Percentiles rank a stretch among this genome's conserved stretches.
Evolutionary conservation across 345 rosid genomes (phyloP).

Genomic region (Luvunga scandens): DNA sequence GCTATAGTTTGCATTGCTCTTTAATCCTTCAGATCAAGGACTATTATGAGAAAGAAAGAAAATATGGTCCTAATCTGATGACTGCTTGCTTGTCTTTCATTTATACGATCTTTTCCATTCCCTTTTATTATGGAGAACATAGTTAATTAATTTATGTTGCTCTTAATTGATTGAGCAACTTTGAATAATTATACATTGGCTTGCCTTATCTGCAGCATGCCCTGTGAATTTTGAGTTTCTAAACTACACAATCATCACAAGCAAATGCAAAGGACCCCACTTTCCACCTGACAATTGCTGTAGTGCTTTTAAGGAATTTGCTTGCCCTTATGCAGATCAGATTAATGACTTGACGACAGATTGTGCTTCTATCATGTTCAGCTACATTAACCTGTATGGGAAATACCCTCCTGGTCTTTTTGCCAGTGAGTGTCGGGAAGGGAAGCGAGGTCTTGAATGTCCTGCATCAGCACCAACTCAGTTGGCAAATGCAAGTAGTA

Average conservation of each 20-base stretch:
- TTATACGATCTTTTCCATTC: not conserved
- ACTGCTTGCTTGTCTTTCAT: not conserved
- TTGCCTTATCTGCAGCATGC: conserved; percentile 41
- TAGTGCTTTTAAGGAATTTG: conserved; percentile 48
- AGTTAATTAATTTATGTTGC: not conserved
- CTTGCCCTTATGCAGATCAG: conserved; percentile 51
- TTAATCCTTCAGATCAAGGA: not conserved
- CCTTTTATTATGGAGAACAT: not conserved
- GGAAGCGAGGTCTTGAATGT: conserved; percentile 57
- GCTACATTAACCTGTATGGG: conserved; percentile 58
- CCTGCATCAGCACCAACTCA: conserved; percentile 26
- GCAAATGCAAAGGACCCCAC: conserved; percentile 54
- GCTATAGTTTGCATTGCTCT: not conserved
- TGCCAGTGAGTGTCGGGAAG: conserved; percentile 49
- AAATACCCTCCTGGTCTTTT: conserved; percentile 68
- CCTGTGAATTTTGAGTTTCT: conserved; percentile 60
- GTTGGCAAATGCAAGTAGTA: conserved; percentile 15
- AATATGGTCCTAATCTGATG: not conserved
- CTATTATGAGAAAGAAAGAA: not conserved
- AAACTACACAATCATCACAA: conserved; percentile 50
- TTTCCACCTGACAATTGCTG: conserved; percentile 50
- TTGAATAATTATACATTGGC: not conserved
- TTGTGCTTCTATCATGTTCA: conserved; percentile 60
- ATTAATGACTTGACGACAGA: conserved; percentile 48
- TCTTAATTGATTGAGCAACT: not conserved